Evolutionary conservation across 1,284 basidiomycete species (phyloP).

Genomic region (Boletus sp.): DNA sequence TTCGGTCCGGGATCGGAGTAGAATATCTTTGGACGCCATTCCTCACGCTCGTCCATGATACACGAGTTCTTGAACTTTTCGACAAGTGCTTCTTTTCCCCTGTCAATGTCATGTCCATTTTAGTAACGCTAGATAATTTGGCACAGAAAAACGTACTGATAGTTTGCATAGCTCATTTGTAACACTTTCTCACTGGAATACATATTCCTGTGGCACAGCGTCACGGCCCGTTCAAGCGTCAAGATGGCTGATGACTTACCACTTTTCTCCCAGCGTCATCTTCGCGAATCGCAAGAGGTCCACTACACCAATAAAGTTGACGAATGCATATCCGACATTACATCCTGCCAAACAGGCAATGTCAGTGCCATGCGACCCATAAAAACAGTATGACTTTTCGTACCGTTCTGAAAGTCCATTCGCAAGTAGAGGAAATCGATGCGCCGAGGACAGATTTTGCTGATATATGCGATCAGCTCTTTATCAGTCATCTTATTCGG

Average conservation of each 20-base stretch:
- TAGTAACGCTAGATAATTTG: constrained; percentile 8
- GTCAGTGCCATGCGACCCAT: constrained; percentile 15
- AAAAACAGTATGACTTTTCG: constrained; percentile 19
- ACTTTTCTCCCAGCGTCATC: constrained; percentile 69
- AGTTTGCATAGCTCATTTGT: constrained; percentile 84
- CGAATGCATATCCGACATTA: constrained; percentile 85
- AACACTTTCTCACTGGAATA: constrained; percentile 83
- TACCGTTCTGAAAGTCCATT: constrained; percentile 80
- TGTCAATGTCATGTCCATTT: constrained; percentile 27
- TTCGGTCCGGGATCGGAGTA: constrained; percentile 65
- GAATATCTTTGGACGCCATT: constrained; percentile 83
- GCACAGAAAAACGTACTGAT: constrained; percentile 54
- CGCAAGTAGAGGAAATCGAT: constrained; percentile 84
- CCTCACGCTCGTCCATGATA: constrained; percentile 78
- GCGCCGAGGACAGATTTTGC: constrained; percentile 58
- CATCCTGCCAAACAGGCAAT: constrained; percentile 48
- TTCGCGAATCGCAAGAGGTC: constrained; percentile 74
- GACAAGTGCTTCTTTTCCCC: constrained; percentile 81
- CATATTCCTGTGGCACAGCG: constrained; percentile 60
- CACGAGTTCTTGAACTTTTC: constrained; percentile 84
- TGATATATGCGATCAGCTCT: constrained; percentile 68
- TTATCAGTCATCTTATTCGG: constrained; percentile 84
- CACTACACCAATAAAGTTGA: constrained; percentile 78
- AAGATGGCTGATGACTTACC: constrained; percentile 40
- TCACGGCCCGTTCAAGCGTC: constrained; percentile 6